These are phyloP conservation scores for Arabidopsis suecica DNA, from an alignment of 345 rosid species.

Conservation along the genomic window DNA sequence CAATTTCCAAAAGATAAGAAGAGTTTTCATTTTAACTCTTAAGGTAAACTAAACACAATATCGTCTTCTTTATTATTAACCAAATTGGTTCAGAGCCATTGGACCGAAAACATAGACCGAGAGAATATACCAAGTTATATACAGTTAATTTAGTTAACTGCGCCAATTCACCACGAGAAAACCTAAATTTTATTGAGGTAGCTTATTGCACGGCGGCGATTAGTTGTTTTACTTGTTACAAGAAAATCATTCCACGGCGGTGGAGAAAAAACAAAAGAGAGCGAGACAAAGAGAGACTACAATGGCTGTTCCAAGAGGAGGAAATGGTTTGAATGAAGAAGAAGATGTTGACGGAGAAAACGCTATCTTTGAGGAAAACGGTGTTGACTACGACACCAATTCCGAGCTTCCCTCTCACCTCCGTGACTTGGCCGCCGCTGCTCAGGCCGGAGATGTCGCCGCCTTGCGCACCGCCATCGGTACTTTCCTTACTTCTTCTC, in stretches of 20 bases:
- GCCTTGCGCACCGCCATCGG: slow-evolving; percentile 85
- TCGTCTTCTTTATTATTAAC: too few species aligned
- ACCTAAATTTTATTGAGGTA: slow-evolving; percentile 20
- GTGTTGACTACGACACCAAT: slow-evolving; percentile 54
- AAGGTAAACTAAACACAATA: too few species aligned
- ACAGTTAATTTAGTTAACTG: too few species aligned
- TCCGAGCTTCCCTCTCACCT: slow-evolving; percentile 69
- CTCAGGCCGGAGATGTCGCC: slow-evolving; percentile 63
- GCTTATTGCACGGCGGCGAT: slow-evolving; percentile 32
- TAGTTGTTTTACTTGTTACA: background rate
- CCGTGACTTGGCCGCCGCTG: slow-evolving; percentile 73
- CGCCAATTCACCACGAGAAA: background rate
- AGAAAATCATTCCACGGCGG: background rate
- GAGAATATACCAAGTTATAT: too few species aligned
- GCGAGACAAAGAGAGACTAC: background rate
- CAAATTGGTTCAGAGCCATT: too few species aligned
- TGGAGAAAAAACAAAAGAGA: background rate
- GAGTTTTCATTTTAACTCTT: too few species aligned
- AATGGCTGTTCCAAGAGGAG: slow-evolving; percentile 85
- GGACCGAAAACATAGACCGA: too few species aligned
- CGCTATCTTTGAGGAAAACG: slow-evolving; percentile 66
- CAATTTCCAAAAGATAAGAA: too few species aligned
- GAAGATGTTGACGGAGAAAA: slow-evolving; percentile 77
- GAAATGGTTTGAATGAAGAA: slow-evolving; percentile 69
- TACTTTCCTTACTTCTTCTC: slow-evolving; percentile 21